These are phyloP conservation scores for Fusarium illudens DNA, from an alignment of 2,329 filamentous ascomycete genomes.

Conservation along the genomic window DNA sequence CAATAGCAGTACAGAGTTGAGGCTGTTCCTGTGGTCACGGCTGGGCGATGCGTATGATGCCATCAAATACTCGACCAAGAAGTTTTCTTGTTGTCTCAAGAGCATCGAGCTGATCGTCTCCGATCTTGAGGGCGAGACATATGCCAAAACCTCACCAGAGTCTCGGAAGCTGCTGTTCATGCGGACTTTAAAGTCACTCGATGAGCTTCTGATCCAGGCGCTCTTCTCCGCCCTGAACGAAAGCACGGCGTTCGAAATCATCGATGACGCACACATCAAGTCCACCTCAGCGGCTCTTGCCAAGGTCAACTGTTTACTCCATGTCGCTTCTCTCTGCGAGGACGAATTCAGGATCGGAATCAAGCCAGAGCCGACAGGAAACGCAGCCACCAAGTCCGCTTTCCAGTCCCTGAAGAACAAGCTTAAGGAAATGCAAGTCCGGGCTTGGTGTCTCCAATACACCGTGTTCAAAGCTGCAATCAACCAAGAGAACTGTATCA, in stretches of 20 bases:
- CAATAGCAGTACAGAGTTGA: slow-evolving; percentile 81
- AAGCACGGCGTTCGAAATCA: slow-evolving; percentile 77
- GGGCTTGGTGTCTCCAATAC: slow-evolving; percentile 89
- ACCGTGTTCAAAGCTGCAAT: slow-evolving; percentile 79
- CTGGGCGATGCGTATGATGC: slow-evolving; percentile 88
- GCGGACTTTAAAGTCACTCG: slow-evolving; percentile 79
- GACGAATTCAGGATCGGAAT: slow-evolving; percentile 86
- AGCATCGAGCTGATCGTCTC: slow-evolving; percentile 84
- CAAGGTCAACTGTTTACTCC: slow-evolving; percentile 76
- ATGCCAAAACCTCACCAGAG: slow-evolving; percentile 64
- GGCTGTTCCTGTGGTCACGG: slow-evolving; percentile 88
- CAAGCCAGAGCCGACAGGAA: slow-evolving; percentile 64
- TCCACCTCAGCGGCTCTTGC: slow-evolving; percentile 76
- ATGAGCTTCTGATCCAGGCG: slow-evolving; percentile 77
- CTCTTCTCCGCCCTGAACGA: slow-evolving; percentile 76
- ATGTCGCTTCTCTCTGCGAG: slow-evolving; percentile 82
- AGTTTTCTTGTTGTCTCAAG: slow-evolving; percentile 85
- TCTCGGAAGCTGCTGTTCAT: slow-evolving; percentile 77
- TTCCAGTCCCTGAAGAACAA: slow-evolving; percentile 67
- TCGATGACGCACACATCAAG: slow-evolving; percentile 81
- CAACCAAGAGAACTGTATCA: slow-evolving; percentile 71
- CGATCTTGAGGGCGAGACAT: slow-evolving; percentile 69
- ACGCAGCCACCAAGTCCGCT: slow-evolving; percentile 64
- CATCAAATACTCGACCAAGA: slow-evolving; percentile 87
- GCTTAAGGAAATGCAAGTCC: slow-evolving; percentile 86